phyloP scores from a whole-genome alignment of 2,329 filamentous ascomycete genomes.

The Penicillium hordei region DNA sequence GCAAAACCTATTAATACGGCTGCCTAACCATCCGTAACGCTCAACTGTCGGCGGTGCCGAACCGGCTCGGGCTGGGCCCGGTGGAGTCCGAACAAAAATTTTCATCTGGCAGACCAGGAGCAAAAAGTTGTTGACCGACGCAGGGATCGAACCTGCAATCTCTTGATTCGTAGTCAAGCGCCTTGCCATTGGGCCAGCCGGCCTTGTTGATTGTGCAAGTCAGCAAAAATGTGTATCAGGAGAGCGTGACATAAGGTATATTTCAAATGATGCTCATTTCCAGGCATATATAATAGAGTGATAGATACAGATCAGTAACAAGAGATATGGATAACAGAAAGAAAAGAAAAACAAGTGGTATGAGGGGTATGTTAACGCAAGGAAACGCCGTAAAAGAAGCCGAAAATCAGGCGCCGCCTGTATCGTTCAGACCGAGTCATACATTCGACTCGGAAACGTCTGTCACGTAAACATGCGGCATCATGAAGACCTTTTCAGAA shows the following conservation, averaged over 20 bases:
- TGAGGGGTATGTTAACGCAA: neutral
- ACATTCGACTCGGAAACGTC: neutral
- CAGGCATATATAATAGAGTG: neutral
- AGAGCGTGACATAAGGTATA: accelerated
- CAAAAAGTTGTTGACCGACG: constrained; percentile 31
- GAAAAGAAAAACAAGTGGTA: neutral
- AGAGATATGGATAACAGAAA: neutral
- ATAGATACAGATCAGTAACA: neutral
- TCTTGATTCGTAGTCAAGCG: constrained; percentile 55
- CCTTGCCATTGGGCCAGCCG: constrained; percentile 51
- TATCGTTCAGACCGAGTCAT: neutral
- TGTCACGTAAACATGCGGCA: constrained; percentile 13
- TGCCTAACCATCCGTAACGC: neutral
- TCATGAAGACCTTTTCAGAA: constrained; percentile 20
- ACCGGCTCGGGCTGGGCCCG: neutral
- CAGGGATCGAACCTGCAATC: constrained; percentile 51
- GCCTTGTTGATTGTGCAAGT: constrained; percentile 5
- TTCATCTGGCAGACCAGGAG: neutral
- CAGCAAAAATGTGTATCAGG: neutral
- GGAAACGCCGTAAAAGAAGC: neutral
- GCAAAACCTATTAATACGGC: neutral
- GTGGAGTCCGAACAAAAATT: constrained; percentile 8
- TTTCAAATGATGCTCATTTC: neutral
- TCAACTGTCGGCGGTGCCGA: neutral
- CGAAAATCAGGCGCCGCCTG: constrained; percentile 3